These are phyloP conservation scores for Malassezia brasiliensis DNA, from an alignment of 1,284 basidiomycete genomes.

Conservation along the genomic window DNA sequence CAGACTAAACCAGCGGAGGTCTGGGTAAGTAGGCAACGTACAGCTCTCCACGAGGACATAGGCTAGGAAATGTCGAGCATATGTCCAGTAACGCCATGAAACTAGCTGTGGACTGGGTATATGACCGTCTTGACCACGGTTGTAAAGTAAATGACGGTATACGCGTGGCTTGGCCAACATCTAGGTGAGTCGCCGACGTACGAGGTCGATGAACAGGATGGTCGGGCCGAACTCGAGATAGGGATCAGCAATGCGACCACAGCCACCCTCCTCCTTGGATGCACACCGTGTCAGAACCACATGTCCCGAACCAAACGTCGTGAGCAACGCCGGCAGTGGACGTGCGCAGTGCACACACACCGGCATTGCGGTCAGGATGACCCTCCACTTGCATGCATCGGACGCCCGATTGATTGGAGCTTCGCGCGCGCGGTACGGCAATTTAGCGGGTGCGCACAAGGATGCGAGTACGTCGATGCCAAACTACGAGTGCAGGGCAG, in stretches of 20 bases:
- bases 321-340: constrained; percentile 5
- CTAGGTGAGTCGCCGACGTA: constrained; percentile 1
- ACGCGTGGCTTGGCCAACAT: constrained; percentile 21
- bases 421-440: too few species aligned
- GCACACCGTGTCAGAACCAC: constrained; percentile 12
- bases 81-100: neutral
- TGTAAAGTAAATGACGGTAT: constrained; percentile 21
- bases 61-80: constrained; percentile 8
- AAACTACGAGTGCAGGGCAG: too few species aligned
- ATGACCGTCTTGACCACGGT: neutral
- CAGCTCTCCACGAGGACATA: constrained; percentile 18
- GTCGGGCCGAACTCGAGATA: constrained; percentile 19
- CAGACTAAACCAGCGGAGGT: constrained; percentile 16
- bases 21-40: constrained; percentile 4
- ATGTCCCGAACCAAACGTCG: constrained; percentile 17
- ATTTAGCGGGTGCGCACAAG: too few species aligned
- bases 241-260: constrained; percentile 16
- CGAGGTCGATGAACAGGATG: constrained; percentile 18
- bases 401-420: too few species aligned
- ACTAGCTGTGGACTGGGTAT: neutral
- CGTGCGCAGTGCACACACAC: constrained; percentile 20
- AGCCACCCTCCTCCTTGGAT: neutral
- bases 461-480: too few species aligned
- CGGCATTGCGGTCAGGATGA: constrained; percentile 5
- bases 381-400: too few species aligned